These are phyloP conservation scores for Physcomitrium patens DNA, from an alignment of 225 moss, liverwort and hornwort genomes.

Conservation along the genomic window DNA sequence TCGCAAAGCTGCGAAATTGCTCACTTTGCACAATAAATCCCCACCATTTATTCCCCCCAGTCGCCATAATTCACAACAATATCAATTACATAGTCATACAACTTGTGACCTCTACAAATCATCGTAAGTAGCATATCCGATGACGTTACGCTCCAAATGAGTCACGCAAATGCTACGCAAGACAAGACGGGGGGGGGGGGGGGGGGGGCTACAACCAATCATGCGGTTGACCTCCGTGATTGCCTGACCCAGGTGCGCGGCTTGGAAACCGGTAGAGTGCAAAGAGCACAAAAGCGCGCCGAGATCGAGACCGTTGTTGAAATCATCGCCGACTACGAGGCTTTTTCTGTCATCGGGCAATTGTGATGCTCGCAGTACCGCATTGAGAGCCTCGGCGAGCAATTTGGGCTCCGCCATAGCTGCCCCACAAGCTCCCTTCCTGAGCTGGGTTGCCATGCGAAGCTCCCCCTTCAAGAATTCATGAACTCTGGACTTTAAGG, in stretches of 20 bases:
- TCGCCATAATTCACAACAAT: background rate
- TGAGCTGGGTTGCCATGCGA: too few relatives aligned
- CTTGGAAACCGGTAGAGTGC: conserved; percentile 62
- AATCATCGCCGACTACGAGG: conserved; percentile 54
- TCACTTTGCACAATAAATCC: too few relatives aligned
- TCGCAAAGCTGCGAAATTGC: background rate
- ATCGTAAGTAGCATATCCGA: too few relatives aligned
- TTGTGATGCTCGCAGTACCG: conserved; percentile 43
- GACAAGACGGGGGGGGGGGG: too few relatives aligned
- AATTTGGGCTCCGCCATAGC: conserved; percentile 22
- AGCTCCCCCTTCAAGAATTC: too few relatives aligned
- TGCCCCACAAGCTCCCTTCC: background rate
- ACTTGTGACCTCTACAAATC: too few relatives aligned
- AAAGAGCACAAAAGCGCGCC: conserved; percentile 51
- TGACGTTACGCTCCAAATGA: too few relatives aligned
- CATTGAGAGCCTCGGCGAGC: conserved; percentile 27
- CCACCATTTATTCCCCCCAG: background rate
- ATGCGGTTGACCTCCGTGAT: conserved; percentile 63
- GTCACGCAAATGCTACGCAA: too few relatives aligned
- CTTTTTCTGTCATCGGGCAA: conserved; percentile 32
- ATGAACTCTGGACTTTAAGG: too few relatives aligned
- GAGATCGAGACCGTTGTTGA: conserved; percentile 63
- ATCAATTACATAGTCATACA: too few relatives aligned
- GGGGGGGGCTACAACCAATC: conserved; percentile 30
- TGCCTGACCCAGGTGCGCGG: conserved; percentile 60